Evolutionary conservation across 2,329 filamentous ascomycete genomes (phyloP).

Genomic region (Colletotrichum liaoningense): DNA sequence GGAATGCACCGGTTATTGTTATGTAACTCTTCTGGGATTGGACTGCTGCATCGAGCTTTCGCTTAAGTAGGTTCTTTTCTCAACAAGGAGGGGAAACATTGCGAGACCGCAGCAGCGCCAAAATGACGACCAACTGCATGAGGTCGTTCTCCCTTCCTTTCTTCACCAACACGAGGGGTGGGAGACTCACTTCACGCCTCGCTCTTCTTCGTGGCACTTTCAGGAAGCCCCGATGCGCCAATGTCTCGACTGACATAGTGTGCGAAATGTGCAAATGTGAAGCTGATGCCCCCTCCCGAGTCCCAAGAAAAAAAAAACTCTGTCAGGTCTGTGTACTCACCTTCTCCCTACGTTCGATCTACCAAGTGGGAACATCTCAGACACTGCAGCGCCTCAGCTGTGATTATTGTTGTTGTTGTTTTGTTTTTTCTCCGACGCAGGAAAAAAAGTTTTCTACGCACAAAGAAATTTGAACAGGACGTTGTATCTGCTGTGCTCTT

Average conservation of each 20-base stretch:
- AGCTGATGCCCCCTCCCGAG: slow-evolving; percentile 8
- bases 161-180: slow-evolving; percentile 33
- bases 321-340: slow-evolving; percentile 23
- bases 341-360: slow-evolving; percentile 30
- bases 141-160: slow-evolving; percentile 23
- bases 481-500: background rate
- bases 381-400: slow-evolving; percentile 20
- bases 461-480: slow-evolving; percentile 1
- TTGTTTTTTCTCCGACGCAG: slow-evolving; percentile 1
- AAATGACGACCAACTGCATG: slow-evolving; percentile 20
- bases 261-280: background rate
- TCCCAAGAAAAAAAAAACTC: background rate
- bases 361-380: slow-evolving; percentile 28
- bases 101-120: background rate
- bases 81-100: slow-evolving; percentile 28
- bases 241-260: slow-evolving; percentile 23
- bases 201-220: slow-evolving; percentile 4
- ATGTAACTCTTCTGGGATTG: slow-evolving; percentile 1
- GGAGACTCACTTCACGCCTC: background rate
- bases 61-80: slow-evolving; percentile 30
- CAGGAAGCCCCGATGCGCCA: slow-evolving; percentile 7
- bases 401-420: background rate
- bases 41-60: slow-evolving; percentile 1
- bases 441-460: slow-evolving; percentile 2
- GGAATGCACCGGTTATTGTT: slow-evolving; percentile 13